Conservation (phyloP, 805 yeast species). For the Debaryomyces castellii region DNA sequence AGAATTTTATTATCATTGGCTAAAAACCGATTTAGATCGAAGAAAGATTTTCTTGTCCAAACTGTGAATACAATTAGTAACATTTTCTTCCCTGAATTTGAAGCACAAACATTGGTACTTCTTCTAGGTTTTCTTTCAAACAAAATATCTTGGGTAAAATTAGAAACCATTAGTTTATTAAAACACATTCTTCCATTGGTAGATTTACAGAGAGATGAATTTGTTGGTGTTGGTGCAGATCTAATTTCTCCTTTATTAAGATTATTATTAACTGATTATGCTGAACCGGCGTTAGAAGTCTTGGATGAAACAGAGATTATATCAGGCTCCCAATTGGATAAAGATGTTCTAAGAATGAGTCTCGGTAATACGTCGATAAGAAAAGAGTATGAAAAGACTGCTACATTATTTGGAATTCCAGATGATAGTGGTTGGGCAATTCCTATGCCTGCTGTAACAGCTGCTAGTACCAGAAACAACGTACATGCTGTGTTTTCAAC, state of each 20-base stretch:
- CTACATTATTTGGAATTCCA: slow-evolving; percentile 92
- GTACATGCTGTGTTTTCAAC: slow-evolving; percentile 94
- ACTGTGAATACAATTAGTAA: slow-evolving; percentile 67
- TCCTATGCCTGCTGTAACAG: slow-evolving; percentile 90
- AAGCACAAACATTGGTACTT: slow-evolving; percentile 72
- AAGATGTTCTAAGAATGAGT: slow-evolving; percentile 88
- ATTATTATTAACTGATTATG: slow-evolving; percentile 76
- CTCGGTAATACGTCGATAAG: slow-evolving; percentile 78
- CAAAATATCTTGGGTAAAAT: slow-evolving; percentile 72
- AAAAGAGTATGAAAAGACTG: slow-evolving; percentile 80
- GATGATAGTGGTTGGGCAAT: slow-evolving; percentile 96
- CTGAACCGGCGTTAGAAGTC: slow-evolving; percentile 85
- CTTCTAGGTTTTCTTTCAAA: slow-evolving; percentile 79
- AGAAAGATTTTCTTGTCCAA: slow-evolving; percentile 84
- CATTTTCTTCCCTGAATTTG: slow-evolving; percentile 69
- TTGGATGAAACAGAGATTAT: slow-evolving; percentile 80
- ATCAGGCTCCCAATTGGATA: slow-evolving; percentile 89
- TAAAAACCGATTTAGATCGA: slow-evolving; percentile 81
- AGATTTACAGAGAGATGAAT: slow-evolving; percentile 74
- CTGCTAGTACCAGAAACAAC: slow-evolving; percentile 85
- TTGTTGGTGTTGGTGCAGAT: slow-evolving; percentile 91
- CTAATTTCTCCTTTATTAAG: slow-evolving; percentile 86
- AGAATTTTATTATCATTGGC: slow-evolving; percentile 75
- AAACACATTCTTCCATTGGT: slow-evolving; percentile 74
- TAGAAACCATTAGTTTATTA: slow-evolving; percentile 75